Evolutionary conservation across 176 grass and related monocot species (phyloP).

Genomic region (Oryza rufipogon): DNA sequence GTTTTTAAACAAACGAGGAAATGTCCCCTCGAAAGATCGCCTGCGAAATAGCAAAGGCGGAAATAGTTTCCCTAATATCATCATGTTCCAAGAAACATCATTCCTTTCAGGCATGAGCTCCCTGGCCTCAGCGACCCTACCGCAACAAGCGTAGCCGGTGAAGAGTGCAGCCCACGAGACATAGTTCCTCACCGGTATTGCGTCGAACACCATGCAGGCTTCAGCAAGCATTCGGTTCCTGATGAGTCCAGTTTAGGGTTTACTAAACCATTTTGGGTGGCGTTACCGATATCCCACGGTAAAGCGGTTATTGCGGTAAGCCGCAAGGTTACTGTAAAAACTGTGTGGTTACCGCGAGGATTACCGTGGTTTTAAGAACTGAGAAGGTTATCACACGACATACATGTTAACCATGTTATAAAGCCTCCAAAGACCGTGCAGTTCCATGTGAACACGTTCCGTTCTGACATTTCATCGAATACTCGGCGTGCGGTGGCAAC

Average conservation of each 20-base stretch:
- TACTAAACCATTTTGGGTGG: no score
- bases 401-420: no score
- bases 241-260: neutral
- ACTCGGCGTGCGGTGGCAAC: neutral
- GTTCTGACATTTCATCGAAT: neutral
- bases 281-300: no score
- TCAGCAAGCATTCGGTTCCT: neutral
- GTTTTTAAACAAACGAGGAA: no score
- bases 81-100: neutral
- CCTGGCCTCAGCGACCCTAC: no score
- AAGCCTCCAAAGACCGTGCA: neutral
- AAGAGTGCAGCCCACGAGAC: neutral
- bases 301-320: no score
- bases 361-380: no score
- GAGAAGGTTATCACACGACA: no score
- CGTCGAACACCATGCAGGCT: neutral
- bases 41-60: no score
- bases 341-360: no score
- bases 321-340: no score
- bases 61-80: neutral
- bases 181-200: neutral
- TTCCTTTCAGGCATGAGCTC: neutral
- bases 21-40: no score
- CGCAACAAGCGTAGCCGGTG: neutral
- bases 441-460: neutral